Evolutionary conservation across 202 grass and related monocot genomes (phyloP).

Genomic region (Musa balbisiana): DNA sequence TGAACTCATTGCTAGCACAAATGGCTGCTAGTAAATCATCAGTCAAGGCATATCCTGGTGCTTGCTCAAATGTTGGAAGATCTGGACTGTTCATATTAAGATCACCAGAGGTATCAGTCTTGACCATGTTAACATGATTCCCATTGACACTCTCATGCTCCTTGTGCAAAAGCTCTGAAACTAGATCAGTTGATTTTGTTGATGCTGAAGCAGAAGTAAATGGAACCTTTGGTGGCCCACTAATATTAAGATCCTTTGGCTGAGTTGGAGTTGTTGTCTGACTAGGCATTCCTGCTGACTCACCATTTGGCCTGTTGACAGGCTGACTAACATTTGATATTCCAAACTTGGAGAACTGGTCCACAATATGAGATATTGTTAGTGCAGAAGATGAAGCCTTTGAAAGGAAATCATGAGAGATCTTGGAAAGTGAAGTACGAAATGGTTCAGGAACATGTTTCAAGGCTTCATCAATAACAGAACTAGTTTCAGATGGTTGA

Average conservation of each 20-base stretch:
- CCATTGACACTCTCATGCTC: slow-evolving; percentile 1
- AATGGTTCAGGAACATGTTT: slow-evolving; percentile 48
- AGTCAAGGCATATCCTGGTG: slow-evolving; percentile 8
- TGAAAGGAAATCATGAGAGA: slow-evolving; percentile 42
- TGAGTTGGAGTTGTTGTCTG: slow-evolving; percentile 14
- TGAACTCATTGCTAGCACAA: slow-evolving; percentile 13
- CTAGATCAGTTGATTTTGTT: neutral
- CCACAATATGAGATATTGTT: slow-evolving; percentile 38
- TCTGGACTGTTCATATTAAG: slow-evolving; percentile 18
- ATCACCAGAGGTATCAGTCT: slow-evolving; percentile 6
- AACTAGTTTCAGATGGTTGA: slow-evolving; percentile 36
- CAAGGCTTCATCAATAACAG: slow-evolving; percentile 57
- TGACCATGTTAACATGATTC: slow-evolving; percentile 24
- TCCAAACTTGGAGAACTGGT: slow-evolving; percentile 31
- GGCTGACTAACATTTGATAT: slow-evolving; percentile 29
- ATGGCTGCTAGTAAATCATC: slow-evolving; percentile 16
- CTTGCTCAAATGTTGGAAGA: slow-evolving; percentile 30
- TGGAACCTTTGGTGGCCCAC: neutral
- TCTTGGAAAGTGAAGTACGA: slow-evolving; percentile 32
- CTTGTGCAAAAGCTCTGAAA: slow-evolving; percentile 25
- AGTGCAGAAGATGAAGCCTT: slow-evolving; percentile 36
- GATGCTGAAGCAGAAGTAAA: slow-evolving; percentile 26
- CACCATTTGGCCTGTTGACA: neutral
- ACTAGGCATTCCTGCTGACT: slow-evolving; percentile 31
- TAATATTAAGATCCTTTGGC: slow-evolving; percentile 14